phyloP scores from a whole-genome alignment of 495 filamentous ascomycete genomes.

The Rhypophila decipiens region DNA sequence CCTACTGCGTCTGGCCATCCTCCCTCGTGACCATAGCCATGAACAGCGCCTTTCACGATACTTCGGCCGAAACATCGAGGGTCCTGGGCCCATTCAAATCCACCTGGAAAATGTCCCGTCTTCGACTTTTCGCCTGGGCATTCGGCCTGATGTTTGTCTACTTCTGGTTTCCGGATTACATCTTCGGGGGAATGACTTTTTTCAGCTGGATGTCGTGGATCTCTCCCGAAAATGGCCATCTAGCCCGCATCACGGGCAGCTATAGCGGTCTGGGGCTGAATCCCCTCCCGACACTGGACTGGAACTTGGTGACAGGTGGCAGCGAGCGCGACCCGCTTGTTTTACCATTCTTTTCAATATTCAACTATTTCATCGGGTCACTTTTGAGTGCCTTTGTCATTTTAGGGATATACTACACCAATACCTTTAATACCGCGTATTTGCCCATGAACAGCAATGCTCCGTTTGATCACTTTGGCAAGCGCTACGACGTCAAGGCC shows the following conservation, averaged over 20 bases:
- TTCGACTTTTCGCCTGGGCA: constrained; percentile 29
- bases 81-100: constrained; percentile 29
- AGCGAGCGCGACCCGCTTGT: constrained; percentile 32
- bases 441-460: constrained; percentile 34
- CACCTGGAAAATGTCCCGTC: constrained; percentile 25
- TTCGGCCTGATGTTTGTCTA: constrained; percentile 35
- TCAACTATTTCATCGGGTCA: constrained; percentile 33
- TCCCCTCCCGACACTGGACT: constrained; percentile 36
- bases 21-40: constrained; percentile 40
- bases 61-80: constrained; percentile 16
- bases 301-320: constrained; percentile 34
- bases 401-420: constrained; percentile 30
- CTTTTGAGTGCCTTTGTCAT: constrained; percentile 25
- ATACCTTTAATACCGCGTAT: constrained; percentile 32
- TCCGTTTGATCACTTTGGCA: constrained; percentile 32
- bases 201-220: constrained; percentile 43
- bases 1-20: constrained; percentile 37
- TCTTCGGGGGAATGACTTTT: constrained; percentile 29
- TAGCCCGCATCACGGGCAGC: constrained; percentile 26
- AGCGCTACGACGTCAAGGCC: constrained; percentile 29
- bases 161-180: constrained; percentile 41
- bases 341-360: constrained; percentile 38
- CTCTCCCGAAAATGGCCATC: constrained; percentile 26
- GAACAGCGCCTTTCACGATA: constrained; percentile 37
- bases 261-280: constrained; percentile 32